Evolutionary conservation across 768 basidiomycete genomes (phyloP).

Genomic region (Lentinula detonsa): DNA sequence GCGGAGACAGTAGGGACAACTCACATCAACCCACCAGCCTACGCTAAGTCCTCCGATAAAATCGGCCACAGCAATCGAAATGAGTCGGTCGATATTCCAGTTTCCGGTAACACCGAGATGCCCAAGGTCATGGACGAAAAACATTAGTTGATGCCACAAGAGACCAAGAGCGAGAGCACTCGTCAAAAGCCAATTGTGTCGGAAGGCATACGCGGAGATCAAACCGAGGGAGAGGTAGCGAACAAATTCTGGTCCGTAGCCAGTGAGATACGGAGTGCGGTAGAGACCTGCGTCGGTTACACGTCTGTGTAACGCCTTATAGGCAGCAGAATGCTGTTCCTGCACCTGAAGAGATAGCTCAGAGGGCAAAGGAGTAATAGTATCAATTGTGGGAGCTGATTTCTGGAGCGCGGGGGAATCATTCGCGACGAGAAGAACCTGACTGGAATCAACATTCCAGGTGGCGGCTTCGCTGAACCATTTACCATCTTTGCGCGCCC

Average conservation of each 20-base stretch:
- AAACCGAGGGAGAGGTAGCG: constrained; percentile 67
- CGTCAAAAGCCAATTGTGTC: constrained; percentile 54
- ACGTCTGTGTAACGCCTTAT: constrained; percentile 70
- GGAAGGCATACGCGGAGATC: constrained; percentile 57
- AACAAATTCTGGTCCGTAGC: constrained; percentile 85
- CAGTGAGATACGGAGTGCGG: constrained; percentile 72
- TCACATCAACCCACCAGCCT: constrained; percentile 96
- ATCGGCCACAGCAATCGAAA: constrained; percentile 77
- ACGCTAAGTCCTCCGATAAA: constrained; percentile 90
- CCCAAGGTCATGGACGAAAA: constrained; percentile 90
- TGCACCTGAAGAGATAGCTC: constrained; percentile 52
- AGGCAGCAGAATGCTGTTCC: constrained; percentile 67
- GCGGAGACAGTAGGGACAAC: constrained; percentile 25
- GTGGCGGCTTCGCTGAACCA: constrained; percentile 65
- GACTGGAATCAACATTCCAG: constrained; percentile 31
- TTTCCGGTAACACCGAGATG: constrained; percentile 91
- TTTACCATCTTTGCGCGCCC: constrained; percentile 55
- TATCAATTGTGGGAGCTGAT: constrained; percentile 32
- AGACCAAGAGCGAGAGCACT: constrained; percentile 83
- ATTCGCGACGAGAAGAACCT: constrained; percentile 59
- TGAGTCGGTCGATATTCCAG: constrained; percentile 73
- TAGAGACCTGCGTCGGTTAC: constrained; percentile 81
- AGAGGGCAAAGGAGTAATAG: constrained; percentile 49
- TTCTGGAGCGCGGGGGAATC: constrained; percentile 13
- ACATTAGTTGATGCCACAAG: constrained; percentile 93